Conservation (phyloP, 768 basidiomycete genomes). For the Porpolomopsis calyptriformis region DNA sequence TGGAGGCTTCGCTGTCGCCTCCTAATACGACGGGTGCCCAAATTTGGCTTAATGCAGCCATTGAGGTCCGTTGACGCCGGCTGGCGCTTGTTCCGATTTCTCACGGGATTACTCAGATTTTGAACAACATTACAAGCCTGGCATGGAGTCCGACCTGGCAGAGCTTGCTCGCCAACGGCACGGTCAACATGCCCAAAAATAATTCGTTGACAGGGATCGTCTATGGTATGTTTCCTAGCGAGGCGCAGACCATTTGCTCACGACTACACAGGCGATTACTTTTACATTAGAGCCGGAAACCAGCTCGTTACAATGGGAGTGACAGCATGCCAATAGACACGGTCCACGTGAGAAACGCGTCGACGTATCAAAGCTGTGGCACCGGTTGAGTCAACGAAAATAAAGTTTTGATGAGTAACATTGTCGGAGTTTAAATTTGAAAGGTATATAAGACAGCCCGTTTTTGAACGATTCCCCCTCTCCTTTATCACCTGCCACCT, state of each 20-base stretch:
- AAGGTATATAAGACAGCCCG: constrained; percentile 35
- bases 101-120: constrained; percentile 23
- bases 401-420: constrained; percentile 1
- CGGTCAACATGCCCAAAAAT: constrained; percentile 45
- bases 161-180: constrained; percentile 55
- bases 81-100: background rate
- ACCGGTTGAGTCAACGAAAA: background rate
- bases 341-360: no score
- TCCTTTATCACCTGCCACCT: constrained; percentile 23
- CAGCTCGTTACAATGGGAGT: constrained; percentile 26
- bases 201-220: constrained; percentile 54
- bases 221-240: constrained; percentile 28
- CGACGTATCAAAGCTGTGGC: no score
- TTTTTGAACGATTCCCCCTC: constrained; percentile 17
- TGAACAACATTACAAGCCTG: constrained; percentile 36
- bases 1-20: constrained; percentile 25
- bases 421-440: constrained; percentile 35
- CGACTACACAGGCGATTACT: constrained; percentile 31
- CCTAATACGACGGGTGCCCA: constrained; percentile 15
- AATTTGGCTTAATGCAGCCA: constrained; percentile 39
- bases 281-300: constrained; percentile 32
- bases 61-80: constrained; percentile 26
- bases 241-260: background rate
- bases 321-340: constrained; percentile 14
- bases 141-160: constrained; percentile 55